phyloP scores from a whole-genome alignment of 1,139 yeast species.

The Pichia cactophila region DNA sequence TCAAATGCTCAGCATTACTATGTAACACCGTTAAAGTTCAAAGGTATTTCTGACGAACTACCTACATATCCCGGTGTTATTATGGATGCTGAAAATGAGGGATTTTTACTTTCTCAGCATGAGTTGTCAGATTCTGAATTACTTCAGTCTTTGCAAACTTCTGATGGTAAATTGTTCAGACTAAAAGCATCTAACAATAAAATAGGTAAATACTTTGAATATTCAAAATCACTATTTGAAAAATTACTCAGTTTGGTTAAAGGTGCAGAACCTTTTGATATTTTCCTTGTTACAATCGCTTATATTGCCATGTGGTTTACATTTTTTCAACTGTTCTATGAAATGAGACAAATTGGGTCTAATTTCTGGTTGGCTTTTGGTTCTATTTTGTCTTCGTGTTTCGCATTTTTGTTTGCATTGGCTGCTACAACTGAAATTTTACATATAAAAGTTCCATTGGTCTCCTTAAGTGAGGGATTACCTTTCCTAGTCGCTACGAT shows the following conservation, averaged over 20 bases:
- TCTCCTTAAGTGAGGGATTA: slow-evolving; percentile 81
- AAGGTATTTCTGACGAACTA: slow-evolving; percentile 19
- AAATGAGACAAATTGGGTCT: slow-evolving; percentile 77
- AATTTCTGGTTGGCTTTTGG: slow-evolving; percentile 86
- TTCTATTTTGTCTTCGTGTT: slow-evolving; percentile 70
- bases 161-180: slow-evolving; percentile 41
- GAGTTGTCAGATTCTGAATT: slow-evolving; percentile 27
- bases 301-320: slow-evolving; percentile 90
- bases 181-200: slow-evolving; percentile 55
- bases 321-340: slow-evolving; percentile 65
- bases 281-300: slow-evolving; percentile 71
- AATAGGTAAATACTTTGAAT: slow-evolving; percentile 58
- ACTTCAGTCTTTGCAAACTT: slow-evolving; percentile 35
- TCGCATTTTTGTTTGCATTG: slow-evolving; percentile 81
- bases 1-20: slow-evolving; percentile 30
- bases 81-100: slow-evolving; percentile 21
- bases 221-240: slow-evolving; percentile 39
- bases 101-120: slow-evolving; percentile 24
- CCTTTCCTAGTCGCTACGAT: slow-evolving; percentile 90
- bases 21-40: slow-evolving; percentile 51
- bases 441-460: slow-evolving; percentile 55
- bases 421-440: slow-evolving; percentile 51
- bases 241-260: slow-evolving; percentile 48
- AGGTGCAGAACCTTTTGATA: slow-evolving; percentile 84
- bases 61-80: slow-evolving; percentile 26